Percentiles rank a stretch among this genome's conserved stretches.
Evolutionary conservation across 768 basidiomycete species (phyloP).

Genomic region (Psilocybe cubensis): DNA sequence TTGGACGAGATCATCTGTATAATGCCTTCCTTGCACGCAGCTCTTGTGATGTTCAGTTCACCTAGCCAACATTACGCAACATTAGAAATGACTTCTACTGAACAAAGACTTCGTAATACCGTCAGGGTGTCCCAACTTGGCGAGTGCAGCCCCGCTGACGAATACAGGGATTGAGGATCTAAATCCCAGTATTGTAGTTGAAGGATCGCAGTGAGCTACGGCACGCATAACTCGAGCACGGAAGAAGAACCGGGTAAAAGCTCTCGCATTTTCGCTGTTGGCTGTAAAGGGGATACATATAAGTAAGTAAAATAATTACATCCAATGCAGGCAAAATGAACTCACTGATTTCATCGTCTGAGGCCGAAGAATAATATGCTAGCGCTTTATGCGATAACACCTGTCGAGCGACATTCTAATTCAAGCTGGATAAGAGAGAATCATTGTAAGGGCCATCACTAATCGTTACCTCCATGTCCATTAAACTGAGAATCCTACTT

Average conservation of each 20-base stretch:
- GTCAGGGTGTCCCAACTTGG: constrained; percentile 87
- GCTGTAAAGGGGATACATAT: constrained; percentile 39
- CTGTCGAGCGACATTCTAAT: constrained; percentile 69
- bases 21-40: constrained; percentile 64
- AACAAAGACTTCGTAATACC: constrained; percentile 34
- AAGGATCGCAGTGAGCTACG: constrained; percentile 66
- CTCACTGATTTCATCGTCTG: constrained; percentile 84
- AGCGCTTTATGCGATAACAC: constrained; percentile 75
- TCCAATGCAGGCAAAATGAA: too few relatives aligned
- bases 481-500: constrained; percentile 69
- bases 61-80: constrained; percentile 42
- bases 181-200: constrained; percentile 75
- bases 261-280: constrained; percentile 69
- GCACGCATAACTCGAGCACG: constrained; percentile 78
- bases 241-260: constrained; percentile 89
- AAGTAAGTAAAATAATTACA: neutral
- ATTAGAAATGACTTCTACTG: neutral
- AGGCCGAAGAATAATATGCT: constrained; percentile 85
- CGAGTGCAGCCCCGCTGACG: constrained; percentile 81
- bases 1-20: constrained; percentile 89
- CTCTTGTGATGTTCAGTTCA: constrained; percentile 81
- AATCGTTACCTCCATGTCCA: constrained; percentile 76
- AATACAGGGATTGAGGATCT: constrained; percentile 78
- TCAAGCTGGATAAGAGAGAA: constrained; percentile 2
- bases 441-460: neutral